phyloP scores from a whole-genome alignment of 129 eudicot species.

The Saussurea involucrata region DNA sequence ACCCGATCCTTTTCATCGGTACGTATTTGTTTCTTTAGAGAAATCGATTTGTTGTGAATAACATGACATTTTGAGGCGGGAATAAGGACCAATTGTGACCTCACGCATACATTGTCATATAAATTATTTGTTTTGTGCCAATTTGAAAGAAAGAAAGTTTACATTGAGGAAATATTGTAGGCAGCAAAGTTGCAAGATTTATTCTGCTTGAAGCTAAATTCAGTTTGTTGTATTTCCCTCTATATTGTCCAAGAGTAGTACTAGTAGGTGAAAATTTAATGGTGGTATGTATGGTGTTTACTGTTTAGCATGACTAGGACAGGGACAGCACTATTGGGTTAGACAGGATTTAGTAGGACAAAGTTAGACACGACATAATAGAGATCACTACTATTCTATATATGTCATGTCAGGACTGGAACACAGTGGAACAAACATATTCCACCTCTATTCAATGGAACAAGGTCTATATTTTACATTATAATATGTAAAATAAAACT shows the following conservation, averaged over 20 bases:
- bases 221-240: not conserved
- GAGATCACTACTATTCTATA: too few relatives aligned
- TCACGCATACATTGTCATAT: not conserved
- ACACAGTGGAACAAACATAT: too few relatives aligned
- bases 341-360: too few relatives aligned
- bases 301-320: too few relatives aligned
- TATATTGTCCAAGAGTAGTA: not conserved
- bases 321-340: too few relatives aligned
- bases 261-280: too few relatives aligned
- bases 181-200: not conserved
- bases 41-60: slow-evolving; percentile 25
- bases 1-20: not conserved
- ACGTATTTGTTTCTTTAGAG: not conserved
- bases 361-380: too few relatives aligned
- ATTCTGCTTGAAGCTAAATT: not conserved
- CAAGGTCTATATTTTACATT: too few relatives aligned
- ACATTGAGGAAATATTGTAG: slow-evolving; percentile 10
- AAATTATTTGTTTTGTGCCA: slow-evolving; percentile 11
- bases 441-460: too few relatives aligned
- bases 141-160: not conserved
- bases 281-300: too few relatives aligned
- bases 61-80: slow-evolving; percentile 22
- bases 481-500: too few relatives aligned
- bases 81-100: slow-evolving; percentile 20
- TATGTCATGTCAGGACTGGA: too few relatives aligned